These are phyloP conservation scores for Trichoderma sp. DNA, from an alignment of 2,329 filamentous ascomycete genomes.

Conservation along the genomic window DNA sequence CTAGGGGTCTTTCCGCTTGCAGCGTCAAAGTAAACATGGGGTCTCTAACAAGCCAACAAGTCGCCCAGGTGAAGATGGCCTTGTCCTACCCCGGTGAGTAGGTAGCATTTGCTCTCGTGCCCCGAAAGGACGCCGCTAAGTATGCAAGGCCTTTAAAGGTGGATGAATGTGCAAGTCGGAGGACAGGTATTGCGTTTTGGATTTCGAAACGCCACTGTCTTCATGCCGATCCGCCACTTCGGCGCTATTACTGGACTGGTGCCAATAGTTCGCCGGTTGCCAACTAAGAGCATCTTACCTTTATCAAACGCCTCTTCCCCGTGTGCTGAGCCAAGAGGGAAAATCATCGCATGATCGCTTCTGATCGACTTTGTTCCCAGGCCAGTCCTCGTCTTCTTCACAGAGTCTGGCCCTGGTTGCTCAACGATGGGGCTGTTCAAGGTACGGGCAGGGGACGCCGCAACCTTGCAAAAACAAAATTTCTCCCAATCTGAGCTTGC, in stretches of 20 bases:
- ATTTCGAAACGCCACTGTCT: slow-evolving; percentile 13
- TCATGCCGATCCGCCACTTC: slow-evolving; percentile 9
- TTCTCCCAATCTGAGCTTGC: slow-evolving; percentile 11
- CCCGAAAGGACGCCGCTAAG: slow-evolving; percentile 7
- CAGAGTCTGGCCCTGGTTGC: background rate
- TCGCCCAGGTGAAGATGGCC: background rate
- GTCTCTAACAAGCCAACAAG: background rate
- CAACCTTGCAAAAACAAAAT: slow-evolving; percentile 14
- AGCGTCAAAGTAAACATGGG: slow-evolving; percentile 10
- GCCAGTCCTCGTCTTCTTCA: background rate
- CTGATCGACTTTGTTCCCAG: background rate
- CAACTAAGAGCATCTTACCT: background rate
- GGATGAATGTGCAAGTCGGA: background rate
- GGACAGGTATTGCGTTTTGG: background rate
- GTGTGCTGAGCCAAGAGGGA: slow-evolving; percentile 1
- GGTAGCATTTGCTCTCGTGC: background rate
- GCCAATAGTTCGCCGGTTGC: background rate
- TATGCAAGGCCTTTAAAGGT: background rate
- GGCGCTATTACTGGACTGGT: slow-evolving; percentile 9
- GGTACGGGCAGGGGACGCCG: slow-evolving; percentile 4
- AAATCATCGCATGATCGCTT: slow-evolving; percentile 18
- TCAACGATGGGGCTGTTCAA: slow-evolving; percentile 12
- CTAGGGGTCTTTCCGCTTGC: slow-evolving; percentile 7
- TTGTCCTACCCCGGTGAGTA: background rate
- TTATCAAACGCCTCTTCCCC: slow-evolving; percentile 13